Evolutionary conservation across 2,329 filamentous ascomycete genomes (phyloP).

Genomic region (Botrytis cinerea): DNA sequence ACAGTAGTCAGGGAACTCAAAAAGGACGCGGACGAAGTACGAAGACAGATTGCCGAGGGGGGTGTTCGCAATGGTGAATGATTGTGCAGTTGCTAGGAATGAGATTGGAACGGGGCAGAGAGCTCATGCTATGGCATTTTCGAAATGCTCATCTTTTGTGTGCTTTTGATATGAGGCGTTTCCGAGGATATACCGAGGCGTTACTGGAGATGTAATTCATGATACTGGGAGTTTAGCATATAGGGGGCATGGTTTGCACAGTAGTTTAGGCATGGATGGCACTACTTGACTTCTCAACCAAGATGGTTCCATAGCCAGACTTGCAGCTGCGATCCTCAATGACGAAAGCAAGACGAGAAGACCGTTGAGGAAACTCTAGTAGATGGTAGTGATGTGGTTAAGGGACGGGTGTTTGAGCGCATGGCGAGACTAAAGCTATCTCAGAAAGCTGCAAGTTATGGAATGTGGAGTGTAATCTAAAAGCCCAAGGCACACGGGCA

Average conservation of each 20-base stretch:
- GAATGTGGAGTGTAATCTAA: too few relatives aligned
- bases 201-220: background rate
- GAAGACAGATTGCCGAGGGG: conserved; percentile 23
- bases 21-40: conserved; percentile 39
- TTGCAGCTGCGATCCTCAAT: background rate
- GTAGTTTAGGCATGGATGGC: background rate
- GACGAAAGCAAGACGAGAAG: background rate
- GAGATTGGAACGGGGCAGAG: background rate
- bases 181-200: background rate
- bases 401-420: background rate
- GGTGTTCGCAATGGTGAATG: background rate
- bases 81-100: background rate
- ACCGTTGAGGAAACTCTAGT: background rate
- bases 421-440: background rate
- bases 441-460: background rate
- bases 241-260: background rate
- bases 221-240: background rate
- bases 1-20: conserved; percentile 41
- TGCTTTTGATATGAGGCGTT: background rate
- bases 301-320: background rate
- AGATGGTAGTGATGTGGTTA: background rate
- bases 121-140: background rate
- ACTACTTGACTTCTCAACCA: background rate
- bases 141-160: background rate
- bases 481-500: background rate